A percentile compares a stretch with the other conserved stretches of the same genome.
Evolutionary conservation across 2,329 filamentous ascomycete genomes (phyloP).

Genomic region (Penicillium sp.): DNA sequence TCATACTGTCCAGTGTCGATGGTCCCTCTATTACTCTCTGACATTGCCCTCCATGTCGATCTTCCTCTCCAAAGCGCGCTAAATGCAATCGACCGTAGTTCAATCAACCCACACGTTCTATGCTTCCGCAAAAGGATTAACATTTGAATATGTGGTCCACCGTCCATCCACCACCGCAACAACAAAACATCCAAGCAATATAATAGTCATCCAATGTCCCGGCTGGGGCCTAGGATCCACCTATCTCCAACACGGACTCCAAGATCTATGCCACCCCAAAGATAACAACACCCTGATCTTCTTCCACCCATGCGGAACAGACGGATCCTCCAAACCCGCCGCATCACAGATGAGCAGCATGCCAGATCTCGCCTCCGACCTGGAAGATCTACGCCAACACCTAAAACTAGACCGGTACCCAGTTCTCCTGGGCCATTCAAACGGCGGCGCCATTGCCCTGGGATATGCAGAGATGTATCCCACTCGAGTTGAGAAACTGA

Average conservation of each 20-base stretch:
- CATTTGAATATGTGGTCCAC: constrained; percentile 3
- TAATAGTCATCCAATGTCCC: background rate
- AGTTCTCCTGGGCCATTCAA: background rate
- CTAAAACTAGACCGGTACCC: background rate
- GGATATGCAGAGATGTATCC: constrained; percentile 4
- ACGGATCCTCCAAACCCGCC: background rate
- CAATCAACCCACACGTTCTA: background rate
- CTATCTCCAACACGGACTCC: background rate
- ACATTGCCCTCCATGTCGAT: background rate
- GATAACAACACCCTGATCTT: background rate
- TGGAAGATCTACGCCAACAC: constrained; percentile 1
- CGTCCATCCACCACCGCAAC: background rate
- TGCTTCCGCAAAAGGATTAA: background rate
- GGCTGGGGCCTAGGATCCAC: constrained; percentile 1
- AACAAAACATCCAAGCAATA: background rate
- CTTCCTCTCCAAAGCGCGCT: background rate
- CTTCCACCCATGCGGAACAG: constrained; percentile 1
- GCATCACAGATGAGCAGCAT: constrained; percentile 1
- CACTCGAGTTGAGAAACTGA: background rate
- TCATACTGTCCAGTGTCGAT: background rate
- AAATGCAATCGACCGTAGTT: background rate
- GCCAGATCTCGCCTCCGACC: constrained; percentile 1
- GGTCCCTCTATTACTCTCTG: background rate
- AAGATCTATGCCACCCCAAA: background rate
- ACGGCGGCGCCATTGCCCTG: constrained; percentile 1